These are phyloP conservation scores for Malassezia arunalokei DNA, from an alignment of 1,284 basidiomycete species.

Conservation along the genomic window DNA sequence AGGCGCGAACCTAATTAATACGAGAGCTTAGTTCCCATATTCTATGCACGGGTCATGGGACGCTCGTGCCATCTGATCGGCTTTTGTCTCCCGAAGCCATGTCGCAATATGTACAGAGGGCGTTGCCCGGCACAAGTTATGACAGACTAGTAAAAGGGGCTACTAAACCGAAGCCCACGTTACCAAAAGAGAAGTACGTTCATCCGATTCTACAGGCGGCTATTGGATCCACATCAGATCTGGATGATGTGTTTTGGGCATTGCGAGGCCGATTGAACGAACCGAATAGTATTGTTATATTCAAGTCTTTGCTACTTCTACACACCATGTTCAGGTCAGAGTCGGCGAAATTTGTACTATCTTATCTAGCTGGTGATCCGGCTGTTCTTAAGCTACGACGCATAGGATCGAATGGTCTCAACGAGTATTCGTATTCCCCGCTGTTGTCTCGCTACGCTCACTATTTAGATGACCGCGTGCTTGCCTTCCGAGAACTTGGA, in stretches of 20 bases:
- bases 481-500: constrained; percentile 76
- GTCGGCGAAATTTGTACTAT: constrained; percentile 76
- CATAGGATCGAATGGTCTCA: constrained; percentile 50
- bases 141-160: constrained; percentile 43
- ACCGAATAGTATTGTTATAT: constrained; percentile 74
- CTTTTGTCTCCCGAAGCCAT: constrained; percentile 3
- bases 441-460: constrained; percentile 75
- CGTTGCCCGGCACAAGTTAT: constrained; percentile 20
- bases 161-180: constrained; percentile 42
- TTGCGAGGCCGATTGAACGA: constrained; percentile 72
- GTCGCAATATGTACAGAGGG: constrained; percentile 9
- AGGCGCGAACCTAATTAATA: not conserved
- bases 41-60: too few species aligned
- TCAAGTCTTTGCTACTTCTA: constrained; percentile 87
- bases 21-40: not conserved
- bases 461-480: constrained; percentile 80
- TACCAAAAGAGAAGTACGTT: constrained; percentile 44
- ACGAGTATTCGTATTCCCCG: constrained; percentile 54
- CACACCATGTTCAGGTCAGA: constrained; percentile 93
- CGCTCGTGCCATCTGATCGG: too few species aligned
- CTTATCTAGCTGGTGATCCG: constrained; percentile 55
- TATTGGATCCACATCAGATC: constrained; percentile 56
- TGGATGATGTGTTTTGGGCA: constrained; percentile 81
- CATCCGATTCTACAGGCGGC: constrained; percentile 81
- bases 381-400: constrained; percentile 69